Evolutionary conservation across 179 eudicot species (phyloP).

Genomic region (Vitellaria paradoxa): DNA sequence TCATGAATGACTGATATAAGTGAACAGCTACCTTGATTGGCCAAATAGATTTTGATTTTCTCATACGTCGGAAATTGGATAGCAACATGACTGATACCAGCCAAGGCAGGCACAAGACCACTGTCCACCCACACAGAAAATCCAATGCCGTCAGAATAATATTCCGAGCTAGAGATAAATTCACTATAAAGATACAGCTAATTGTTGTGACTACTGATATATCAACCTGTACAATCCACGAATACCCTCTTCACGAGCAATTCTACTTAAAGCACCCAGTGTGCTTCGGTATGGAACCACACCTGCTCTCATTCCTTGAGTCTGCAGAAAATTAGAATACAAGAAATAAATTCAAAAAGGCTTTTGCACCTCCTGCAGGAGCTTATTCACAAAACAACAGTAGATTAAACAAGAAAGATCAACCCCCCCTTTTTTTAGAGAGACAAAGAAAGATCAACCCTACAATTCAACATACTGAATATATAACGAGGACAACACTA

Average conservation of each 20-base stretch:
- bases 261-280: constrained; percentile 70
- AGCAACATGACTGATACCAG: constrained; percentile 93
- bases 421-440: background rate
- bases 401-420: background rate
- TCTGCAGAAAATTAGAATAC: constrained; percentile 40
- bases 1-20: background rate
- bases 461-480: background rate
- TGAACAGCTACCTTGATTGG: constrained; percentile 46
- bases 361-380: background rate
- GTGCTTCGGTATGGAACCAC: constrained; percentile 73
- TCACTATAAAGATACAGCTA: background rate
- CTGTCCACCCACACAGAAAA: constrained; percentile 34
- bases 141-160: background rate
- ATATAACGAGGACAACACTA: background rate
- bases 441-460: background rate
- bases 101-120: constrained; percentile 93
- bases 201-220: background rate
- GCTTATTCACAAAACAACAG: background rate
- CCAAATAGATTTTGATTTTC: constrained; percentile 78
- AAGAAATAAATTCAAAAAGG: background rate
- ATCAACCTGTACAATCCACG: constrained; percentile 89
- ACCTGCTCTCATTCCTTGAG: constrained; percentile 81
- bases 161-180: background rate
- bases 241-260: constrained; percentile 83
- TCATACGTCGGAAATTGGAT: constrained; percentile 91